Conservation (phyloP, 2,329 filamentous ascomycete species). For the Xylaria multiplex region DNA sequence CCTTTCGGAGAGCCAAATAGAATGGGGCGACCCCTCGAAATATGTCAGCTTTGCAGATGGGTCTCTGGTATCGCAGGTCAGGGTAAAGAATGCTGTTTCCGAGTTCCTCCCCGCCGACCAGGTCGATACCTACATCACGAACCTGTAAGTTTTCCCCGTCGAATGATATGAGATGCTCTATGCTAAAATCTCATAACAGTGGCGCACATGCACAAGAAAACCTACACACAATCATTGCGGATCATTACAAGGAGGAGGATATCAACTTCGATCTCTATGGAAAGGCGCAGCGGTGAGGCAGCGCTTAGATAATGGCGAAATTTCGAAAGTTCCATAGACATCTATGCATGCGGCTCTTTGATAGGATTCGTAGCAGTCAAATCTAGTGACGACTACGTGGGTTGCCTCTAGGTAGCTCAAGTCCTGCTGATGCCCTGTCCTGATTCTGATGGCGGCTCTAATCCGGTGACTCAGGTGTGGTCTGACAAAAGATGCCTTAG, state of each 20-base stretch:
- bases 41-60: conserved; percentile 83
- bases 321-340: conserved; percentile 10
- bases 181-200: conserved; percentile 34
- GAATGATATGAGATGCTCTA: neutral
- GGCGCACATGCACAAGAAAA: conserved; percentile 66
- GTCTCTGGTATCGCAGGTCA: conserved; percentile 78
- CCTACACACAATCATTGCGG: conserved; percentile 76
- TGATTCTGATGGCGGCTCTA: conserved; percentile 1
- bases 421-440: neutral
- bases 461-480: conserved; percentile 8
- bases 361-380: conserved; percentile 7
- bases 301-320: conserved; percentile 7
- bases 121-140: conserved; percentile 86
- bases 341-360: conserved; percentile 11
- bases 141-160: conserved; percentile 67
- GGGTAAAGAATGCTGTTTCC: conserved; percentile 80
- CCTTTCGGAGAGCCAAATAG: conserved; percentile 81
- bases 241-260: conserved; percentile 80
- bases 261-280: conserved; percentile 67
- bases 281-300: conserved; percentile 39
- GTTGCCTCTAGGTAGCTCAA: conserved; percentile 10
- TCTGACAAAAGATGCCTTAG: neutral
- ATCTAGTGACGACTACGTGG: neutral
- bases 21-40: conserved; percentile 83
- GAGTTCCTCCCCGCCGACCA: conserved; percentile 83